phyloP scores from a whole-genome alignment of 306 rosid genomes.

The Astragalus glycyphyllos region DNA sequence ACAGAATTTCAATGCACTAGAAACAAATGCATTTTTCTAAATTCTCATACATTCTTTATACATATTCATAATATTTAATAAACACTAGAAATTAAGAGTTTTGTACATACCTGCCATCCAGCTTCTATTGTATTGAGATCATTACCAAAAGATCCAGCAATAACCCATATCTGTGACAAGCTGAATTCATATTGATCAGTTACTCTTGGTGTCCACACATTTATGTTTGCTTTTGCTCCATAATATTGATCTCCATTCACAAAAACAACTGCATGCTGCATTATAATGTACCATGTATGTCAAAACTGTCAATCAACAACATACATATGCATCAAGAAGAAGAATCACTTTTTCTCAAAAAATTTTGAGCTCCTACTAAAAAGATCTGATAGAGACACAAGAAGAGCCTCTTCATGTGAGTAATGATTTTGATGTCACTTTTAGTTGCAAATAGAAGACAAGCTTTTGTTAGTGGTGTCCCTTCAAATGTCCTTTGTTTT shows the following conservation, averaged over 20 bases:
- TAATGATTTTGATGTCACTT: constrained; percentile 37
- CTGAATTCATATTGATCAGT: constrained; percentile 87
- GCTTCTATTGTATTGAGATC: constrained; percentile 97
- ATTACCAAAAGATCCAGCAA: constrained; percentile 90
- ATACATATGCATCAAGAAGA: no score
- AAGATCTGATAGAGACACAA: constrained; percentile 3
- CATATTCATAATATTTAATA: constrained; percentile 8
- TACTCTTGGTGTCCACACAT: constrained; percentile 87
- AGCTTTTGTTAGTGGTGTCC: constrained; percentile 43
- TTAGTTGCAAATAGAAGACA: constrained; percentile 34
- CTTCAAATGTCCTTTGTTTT: constrained; percentile 36
- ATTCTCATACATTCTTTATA: not conserved
- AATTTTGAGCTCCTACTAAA: not conserved
- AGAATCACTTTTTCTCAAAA: not conserved
- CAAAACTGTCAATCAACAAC: constrained; percentile 1
- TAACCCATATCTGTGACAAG: constrained; percentile 95
- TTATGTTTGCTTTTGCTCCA: constrained; percentile 95
- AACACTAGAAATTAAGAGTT: not conserved
- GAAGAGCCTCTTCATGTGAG: not conserved
- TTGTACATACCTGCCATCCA: constrained; percentile 92
- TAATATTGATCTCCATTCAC: constrained; percentile 94
- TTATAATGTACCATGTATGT: not conserved
- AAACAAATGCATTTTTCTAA: not conserved
- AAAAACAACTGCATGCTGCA: constrained; percentile 95
- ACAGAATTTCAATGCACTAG: not conserved